A percentile compares a stretch with the other conserved stretches of the same genome.
phyloP scores from a whole-genome alignment of 2,329 filamentous ascomycete species.

The Trematosphaeria pertusa region DNA sequence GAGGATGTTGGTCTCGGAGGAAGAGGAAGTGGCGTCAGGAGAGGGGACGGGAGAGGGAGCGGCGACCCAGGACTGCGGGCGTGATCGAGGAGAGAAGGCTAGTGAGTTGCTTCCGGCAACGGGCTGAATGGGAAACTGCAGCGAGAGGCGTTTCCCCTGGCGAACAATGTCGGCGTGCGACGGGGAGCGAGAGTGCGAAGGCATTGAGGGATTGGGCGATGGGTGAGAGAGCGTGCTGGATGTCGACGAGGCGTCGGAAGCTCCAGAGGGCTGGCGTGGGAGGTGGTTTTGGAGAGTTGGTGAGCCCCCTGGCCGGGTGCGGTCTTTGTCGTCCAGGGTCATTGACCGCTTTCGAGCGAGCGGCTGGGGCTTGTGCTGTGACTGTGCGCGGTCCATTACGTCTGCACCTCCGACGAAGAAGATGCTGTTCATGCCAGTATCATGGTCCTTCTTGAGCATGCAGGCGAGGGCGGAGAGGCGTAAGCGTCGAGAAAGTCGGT shows the following conservation, averaged over 20 bases:
- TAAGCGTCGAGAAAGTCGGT: conserved; percentile 42
- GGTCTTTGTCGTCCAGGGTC: conserved; percentile 37
- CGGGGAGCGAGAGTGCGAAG: conserved; percentile 43
- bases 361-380: conserved; percentile 19
- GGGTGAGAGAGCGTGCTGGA: conserved; percentile 29
- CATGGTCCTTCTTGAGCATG: conserved; percentile 29
- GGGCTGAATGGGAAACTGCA: conserved; percentile 58
- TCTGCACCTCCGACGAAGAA: conserved; percentile 30
- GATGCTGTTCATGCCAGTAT: conserved; percentile 25
- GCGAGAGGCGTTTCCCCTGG: conserved; percentile 55
- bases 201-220: conserved; percentile 23
- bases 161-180: conserved; percentile 43
- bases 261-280: conserved; percentile 17
- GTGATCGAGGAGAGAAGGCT: conserved; percentile 39
- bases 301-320: conserved; percentile 26
- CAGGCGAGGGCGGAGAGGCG: conserved; percentile 30
- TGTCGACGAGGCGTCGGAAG: conserved; percentile 10
- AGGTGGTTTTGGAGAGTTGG: conserved; percentile 17
- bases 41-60: conserved; percentile 37
- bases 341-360: conserved; percentile 24
- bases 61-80: conserved; percentile 49
- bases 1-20: conserved; percentile 65
- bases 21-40: conserved; percentile 29
- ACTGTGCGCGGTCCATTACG: conserved; percentile 40
- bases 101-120: conserved; percentile 41